Base-by-base conservation (phyloP, 169 alveolate species). In the Plasmodium inui region DNA sequence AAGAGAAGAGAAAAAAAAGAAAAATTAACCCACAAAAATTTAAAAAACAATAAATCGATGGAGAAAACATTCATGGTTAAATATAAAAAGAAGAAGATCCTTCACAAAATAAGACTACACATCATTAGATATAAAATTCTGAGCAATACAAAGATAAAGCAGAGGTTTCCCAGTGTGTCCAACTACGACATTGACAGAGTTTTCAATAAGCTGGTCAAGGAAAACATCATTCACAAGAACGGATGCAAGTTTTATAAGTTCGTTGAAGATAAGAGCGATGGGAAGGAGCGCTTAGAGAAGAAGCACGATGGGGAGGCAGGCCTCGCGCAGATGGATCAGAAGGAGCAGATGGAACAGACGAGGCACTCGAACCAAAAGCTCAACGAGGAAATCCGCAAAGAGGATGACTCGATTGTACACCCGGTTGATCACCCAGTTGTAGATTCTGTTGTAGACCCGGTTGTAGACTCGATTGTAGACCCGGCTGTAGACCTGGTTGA, bases 81-180 rank as follows among this genome's bases (percentile, higher is more conserved):
- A 84, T 39, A 73, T 32, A 84, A 72, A 72, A 86, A 78, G 50
- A 84, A 44, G 30, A 76, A 55, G 30, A 19, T 86, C 50, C 30
- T 86, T 17, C 44, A 53, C 3, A 86, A 28, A 39, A 76, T 86
- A 50, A 86, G 70, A 12, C 6, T 53, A 3, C 76, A 86, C 30
- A 86, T 86, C 81, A 76, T 80, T 3, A 74, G 86, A 76, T 76
- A 86, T 44, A 86, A 86, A 86, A 86, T 86, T 74, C 46, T 86
- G 67, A 57, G 81, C 44, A 74, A 53, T 34, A 30, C 74, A 50
- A 86, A 57, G 55, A 86, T 86, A 14, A 74, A 12, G 44, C 32
- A 50, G 19, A 86, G 76, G 30, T 74, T 76, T 28, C 93, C 93
- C 2, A 76, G 34, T 19, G 93, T 55, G 41, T 70, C 93, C 39